Evolutionary conservation across 176 grass and related monocot species (phyloP).

Genomic region (Oropetium thomaeum): DNA sequence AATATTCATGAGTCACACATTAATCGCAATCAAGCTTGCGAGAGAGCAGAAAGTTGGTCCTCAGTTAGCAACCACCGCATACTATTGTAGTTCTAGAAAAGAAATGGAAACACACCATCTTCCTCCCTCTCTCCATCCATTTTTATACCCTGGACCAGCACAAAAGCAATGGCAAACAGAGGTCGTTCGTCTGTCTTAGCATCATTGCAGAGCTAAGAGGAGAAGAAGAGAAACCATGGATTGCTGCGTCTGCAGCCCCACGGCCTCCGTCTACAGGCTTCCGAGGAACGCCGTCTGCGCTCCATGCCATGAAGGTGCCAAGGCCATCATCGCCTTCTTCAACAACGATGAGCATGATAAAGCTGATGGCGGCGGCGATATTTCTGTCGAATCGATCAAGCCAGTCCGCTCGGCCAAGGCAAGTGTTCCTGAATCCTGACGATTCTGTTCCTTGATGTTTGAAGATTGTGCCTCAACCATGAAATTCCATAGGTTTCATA

Average conservation of each 20-base stretch:
- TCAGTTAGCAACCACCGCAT: slow-evolving; percentile 56
- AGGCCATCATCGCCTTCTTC: slow-evolving; percentile 62
- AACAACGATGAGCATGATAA: slow-evolving; percentile 5
- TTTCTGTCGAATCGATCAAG: slow-evolving; percentile 4
- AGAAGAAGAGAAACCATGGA: slow-evolving; percentile 53
- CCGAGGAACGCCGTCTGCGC: slow-evolving; percentile 73
- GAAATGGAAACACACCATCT: slow-evolving; percentile 37
- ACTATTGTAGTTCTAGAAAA: slow-evolving; percentile 37
- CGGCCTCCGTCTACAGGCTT: slow-evolving; percentile 62
- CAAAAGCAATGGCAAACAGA: slow-evolving; percentile 21
- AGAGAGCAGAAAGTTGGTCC: not conserved
- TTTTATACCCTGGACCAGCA: slow-evolving; percentile 32
- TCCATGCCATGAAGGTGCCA: slow-evolving; percentile 75
- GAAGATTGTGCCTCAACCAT: too few species aligned
- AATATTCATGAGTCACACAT: slow-evolving; percentile 2
- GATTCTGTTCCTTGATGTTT: not conserved
- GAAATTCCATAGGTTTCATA: not conserved
- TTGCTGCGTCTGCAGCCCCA: slow-evolving; percentile 91
- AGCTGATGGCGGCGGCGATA: not conserved
- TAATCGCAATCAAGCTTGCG: not conserved
- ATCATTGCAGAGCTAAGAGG: not conserved
- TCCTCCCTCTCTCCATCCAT: not conserved
- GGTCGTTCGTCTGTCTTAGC: slow-evolving; percentile 12
- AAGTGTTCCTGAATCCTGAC: slow-evolving; percentile 6
- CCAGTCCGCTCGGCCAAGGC: slow-evolving; percentile 33